A percentile compares a stretch with the other conserved stretches of the same genome.
These are phyloP conservation scores for Citrus mangshanensis DNA, from an alignment of 345 rosid species.

Conservation along the genomic window DNA sequence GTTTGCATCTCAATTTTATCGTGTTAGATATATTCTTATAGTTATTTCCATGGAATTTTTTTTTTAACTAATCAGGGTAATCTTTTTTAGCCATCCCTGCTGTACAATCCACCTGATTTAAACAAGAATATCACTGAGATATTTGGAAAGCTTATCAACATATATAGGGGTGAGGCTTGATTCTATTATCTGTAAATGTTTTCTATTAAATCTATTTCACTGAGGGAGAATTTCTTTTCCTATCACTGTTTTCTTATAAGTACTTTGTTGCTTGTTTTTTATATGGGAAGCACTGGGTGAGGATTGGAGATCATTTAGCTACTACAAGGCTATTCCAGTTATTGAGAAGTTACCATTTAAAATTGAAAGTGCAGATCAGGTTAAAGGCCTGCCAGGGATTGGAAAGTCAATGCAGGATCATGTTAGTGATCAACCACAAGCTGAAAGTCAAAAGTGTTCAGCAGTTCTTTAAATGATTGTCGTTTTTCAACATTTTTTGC, in stretches of 20 bases:
- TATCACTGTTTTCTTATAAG: not conserved
- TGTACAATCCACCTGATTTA: constrained; percentile 77
- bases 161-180: constrained; percentile 64
- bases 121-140: constrained; percentile 77
- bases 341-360: constrained; percentile 82
- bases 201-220: not conserved
- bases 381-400: constrained; percentile 78
- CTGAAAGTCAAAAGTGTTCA: not conserved
- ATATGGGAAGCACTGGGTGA: constrained; percentile 79
- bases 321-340: constrained; percentile 81
- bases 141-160: constrained; percentile 85
- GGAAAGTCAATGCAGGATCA: constrained; percentile 97
- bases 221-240: not conserved
- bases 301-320: constrained; percentile 91
- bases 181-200: not conserved
- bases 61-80: constrained; percentile 10
- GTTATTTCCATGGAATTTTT: not conserved
- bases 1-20: not conserved
- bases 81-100: constrained; percentile 38
- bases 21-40: not conserved
- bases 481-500: not conserved
- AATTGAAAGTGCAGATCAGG: constrained; percentile 83
- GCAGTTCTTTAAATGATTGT: constrained; percentile 12
- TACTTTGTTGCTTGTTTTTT: constrained; percentile 16
- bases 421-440: constrained; percentile 45